phyloP scores from a whole-genome alignment of 2,329 filamentous ascomycete genomes.

The Diaporthe sp. region DNA sequence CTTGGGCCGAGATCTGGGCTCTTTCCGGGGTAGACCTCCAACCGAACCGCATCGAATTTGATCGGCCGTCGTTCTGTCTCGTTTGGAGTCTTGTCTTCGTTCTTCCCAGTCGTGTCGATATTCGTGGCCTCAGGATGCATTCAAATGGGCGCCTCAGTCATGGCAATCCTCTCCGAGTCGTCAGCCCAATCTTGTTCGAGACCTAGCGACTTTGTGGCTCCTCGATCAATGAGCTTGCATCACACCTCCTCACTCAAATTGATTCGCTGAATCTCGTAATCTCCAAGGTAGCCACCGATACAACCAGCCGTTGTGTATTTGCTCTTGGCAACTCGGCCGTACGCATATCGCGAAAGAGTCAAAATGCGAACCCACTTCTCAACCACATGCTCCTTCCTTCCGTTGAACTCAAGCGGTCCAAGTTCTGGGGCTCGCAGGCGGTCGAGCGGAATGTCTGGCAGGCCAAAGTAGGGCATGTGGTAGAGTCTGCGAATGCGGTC shows the following conservation, averaged over 20 bases:
- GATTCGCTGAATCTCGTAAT: neutral
- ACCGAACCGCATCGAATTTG: neutral
- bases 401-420: neutral
- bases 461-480: neutral
- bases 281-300: neutral
- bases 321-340: neutral
- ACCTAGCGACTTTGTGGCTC: neutral
- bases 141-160: neutral
- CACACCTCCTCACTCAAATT: neutral
- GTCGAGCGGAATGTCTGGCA: neutral
- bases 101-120: neutral
- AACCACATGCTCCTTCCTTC: neutral
- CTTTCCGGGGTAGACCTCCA: neutral
- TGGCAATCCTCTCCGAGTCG: too few species aligned
- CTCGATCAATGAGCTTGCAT: neutral
- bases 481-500: neutral
- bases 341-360: neutral
- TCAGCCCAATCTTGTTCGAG: neutral
- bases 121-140: neutral
- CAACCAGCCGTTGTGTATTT: neutral
- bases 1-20: neutral
- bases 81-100: neutral
- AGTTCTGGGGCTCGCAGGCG: neutral
- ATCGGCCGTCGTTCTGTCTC: neutral
- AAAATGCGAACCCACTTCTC: neutral